Evolutionary conservation across 2,329 filamentous ascomycete genomes (phyloP), one percentile per base, ranked within the genome.

Genomic region (Cercospora sesami): DNA sequence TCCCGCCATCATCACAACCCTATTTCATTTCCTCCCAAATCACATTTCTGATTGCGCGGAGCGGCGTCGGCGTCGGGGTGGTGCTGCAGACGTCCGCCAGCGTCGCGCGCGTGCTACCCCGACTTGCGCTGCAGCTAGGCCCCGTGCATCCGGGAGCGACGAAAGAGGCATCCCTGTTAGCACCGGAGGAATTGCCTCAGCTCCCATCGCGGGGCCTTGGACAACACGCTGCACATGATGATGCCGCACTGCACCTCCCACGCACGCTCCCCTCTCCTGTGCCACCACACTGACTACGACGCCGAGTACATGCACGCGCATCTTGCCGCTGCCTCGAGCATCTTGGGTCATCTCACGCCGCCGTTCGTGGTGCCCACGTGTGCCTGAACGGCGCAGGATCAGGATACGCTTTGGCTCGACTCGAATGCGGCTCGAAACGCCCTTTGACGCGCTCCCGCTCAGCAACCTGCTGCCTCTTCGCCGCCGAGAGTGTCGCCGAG

Each of bases 241-340:
- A 62, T 23, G 18, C 58, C 39, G 18, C 33, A 8, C 59, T 39
- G 21, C 59, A 48, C n/a, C 33, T 48, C 30, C 30, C 45, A 36
- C 14, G 30, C 61, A 31, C 61, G 28, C 48, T 64, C 53, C 61
- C 61, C 61, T 63, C 61, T 57, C 61, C 26, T 58, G 61, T 64
- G 51, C 48, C 8, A 64, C 48, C 45, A 51, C 45, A 36, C 30
- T n/a, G 45, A 39, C 18, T 57, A 57, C 61, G 26, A 42, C 21
- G 61, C 48, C 48, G 61, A 23, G 26, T 36, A 36, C 48, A 57
- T 64, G 45, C 48, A 18, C n/a, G 42, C 48, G 30, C 61, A 64
- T 64, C 21, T 51, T 48, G 39, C 60, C 42, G 39, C 18, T 5
- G 1, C 3, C 18, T 18, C 26, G 36, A 31, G 23, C 16, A 23